These are phyloP conservation scores for Alternaria ventricosa DNA, from an alignment of 2,329 filamentous ascomycete species.

Conservation along the genomic window DNA sequence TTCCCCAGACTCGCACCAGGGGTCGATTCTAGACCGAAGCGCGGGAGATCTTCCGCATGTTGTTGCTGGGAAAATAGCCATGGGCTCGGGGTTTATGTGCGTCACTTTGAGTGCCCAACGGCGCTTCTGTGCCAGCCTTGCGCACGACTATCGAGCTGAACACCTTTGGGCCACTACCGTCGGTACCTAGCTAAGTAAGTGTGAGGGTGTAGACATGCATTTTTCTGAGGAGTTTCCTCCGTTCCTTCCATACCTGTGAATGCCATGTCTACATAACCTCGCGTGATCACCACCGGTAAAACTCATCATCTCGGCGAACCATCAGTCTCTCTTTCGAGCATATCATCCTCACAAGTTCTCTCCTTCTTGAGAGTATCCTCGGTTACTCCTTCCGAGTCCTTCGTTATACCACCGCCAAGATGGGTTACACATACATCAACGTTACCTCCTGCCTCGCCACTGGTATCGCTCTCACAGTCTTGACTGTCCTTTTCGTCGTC, in stretches of 20 bases:
- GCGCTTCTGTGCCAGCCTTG: not conserved
- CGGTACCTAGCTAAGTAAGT: not conserved
- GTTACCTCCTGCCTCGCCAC: conserved; percentile 4
- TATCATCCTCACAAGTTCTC: not conserved
- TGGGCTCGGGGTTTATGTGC: not conserved
- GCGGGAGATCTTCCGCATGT: not conserved
- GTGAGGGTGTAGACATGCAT: not conserved
- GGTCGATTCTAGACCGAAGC: not conserved
- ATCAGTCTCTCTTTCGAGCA: not conserved
- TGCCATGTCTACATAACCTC: conserved; percentile 2
- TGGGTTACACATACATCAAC: conserved; percentile 12
- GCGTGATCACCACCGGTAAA: not conserved
- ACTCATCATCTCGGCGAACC: not conserved
- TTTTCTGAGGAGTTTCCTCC: not conserved
- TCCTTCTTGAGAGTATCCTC: not conserved
- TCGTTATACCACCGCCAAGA: not conserved
- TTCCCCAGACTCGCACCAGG: not conserved
- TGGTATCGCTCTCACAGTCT: not conserved
- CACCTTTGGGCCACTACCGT: not conserved
- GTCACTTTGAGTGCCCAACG: not conserved
- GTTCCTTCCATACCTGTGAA: not conserved
- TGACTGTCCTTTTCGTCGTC: not conserved
- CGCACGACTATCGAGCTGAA: not conserved
- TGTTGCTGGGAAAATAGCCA: not conserved
- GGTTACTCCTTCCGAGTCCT: not conserved